Evolutionary conservation across 179 eudicot genomes (phyloP).

Genomic region (Silene vulgaris): DNA sequence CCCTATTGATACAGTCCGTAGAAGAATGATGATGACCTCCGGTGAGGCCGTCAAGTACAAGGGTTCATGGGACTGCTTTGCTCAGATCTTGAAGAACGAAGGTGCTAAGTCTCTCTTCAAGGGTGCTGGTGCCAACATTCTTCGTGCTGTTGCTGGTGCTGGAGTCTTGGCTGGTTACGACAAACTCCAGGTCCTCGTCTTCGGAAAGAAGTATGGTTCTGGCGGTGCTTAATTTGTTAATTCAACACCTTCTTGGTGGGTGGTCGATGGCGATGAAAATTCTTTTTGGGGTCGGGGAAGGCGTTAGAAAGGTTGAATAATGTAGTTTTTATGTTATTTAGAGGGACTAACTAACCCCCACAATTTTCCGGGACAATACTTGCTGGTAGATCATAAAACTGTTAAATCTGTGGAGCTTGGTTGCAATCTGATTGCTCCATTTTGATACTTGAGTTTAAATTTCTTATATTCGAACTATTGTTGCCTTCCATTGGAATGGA

Average conservation of each 20-base stretch:
- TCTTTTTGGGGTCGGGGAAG: constrained; percentile 16
- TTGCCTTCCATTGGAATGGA: constrained; percentile 17
- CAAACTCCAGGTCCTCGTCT: constrained; percentile 64
- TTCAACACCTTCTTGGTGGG: too few species aligned
- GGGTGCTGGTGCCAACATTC: constrained; percentile 85
- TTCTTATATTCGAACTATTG: constrained; percentile 17
- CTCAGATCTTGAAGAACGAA: constrained; percentile 64
- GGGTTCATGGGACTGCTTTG: constrained; percentile 60
- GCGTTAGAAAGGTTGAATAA: constrained; percentile 22
- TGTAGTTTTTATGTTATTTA: constrained; percentile 24
- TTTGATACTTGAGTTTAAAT: constrained; percentile 21
- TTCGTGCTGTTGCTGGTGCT: constrained; percentile 78
- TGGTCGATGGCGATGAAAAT: constrained; percentile 30
- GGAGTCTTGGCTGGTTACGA: constrained; percentile 78
- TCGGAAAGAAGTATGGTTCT: constrained; percentile 65
- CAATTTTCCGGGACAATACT: constrained; percentile 28
- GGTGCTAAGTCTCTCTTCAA: constrained; percentile 68
- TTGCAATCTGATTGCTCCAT: constrained; percentile 8
- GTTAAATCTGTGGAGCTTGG: constrained; percentile 12
- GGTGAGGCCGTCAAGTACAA: constrained; percentile 86
- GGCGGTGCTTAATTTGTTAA: constrained; percentile 47
- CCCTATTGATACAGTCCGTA: constrained; percentile 67
- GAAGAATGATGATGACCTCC: constrained; percentile 92
- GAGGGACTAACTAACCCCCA: constrained; percentile 25
- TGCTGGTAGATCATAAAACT: constrained; percentile 18